Percentiles rank a stretch among this genome's conserved stretches.
phyloP scores from a whole-genome alignment of 129 eudicot genomes.

The Flaveria sonorensis region DNA sequence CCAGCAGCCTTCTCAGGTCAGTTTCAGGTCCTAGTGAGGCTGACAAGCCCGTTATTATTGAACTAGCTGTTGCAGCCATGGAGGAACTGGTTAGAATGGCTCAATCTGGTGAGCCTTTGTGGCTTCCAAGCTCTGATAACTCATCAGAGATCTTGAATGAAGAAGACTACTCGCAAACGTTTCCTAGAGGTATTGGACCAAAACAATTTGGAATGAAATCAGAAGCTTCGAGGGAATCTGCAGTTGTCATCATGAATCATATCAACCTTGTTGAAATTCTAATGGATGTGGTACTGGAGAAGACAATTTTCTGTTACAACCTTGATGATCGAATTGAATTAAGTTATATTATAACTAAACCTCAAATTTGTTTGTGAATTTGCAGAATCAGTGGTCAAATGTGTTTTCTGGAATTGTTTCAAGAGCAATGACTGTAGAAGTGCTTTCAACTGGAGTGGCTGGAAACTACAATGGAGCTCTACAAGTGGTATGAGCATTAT shows the following conservation, averaged over 20 bases:
- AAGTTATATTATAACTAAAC: neutral
- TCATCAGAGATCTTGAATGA: constrained; percentile 42
- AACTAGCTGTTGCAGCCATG: constrained; percentile 67
- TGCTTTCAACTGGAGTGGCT: constrained; percentile 63
- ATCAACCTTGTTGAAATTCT: constrained; percentile 60
- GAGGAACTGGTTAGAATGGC: constrained; percentile 60
- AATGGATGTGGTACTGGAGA: constrained; percentile 54
- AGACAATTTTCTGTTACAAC: neutral
- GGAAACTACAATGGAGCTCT: constrained; percentile 87
- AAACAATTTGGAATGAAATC: constrained; percentile 33
- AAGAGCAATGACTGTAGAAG: constrained; percentile 59
- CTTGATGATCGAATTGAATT: neutral
- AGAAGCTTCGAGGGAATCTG: constrained; percentile 62
- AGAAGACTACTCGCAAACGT: constrained; percentile 46
- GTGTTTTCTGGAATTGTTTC: constrained; percentile 68
- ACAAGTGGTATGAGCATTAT: constrained; percentile 69
- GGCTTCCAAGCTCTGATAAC: constrained; percentile 46
- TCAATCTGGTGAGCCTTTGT: constrained; percentile 52
- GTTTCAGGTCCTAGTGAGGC: constrained; percentile 45
- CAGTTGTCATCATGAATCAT: constrained; percentile 58
- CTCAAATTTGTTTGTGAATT: neutral
- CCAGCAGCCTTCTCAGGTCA: constrained; percentile 44
- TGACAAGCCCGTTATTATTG: constrained; percentile 57
- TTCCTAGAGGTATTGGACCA: constrained; percentile 53
- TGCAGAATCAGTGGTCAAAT: constrained; percentile 61